Evolutionary conservation across 2,329 filamentous ascomycete genomes (phyloP), one percentile per base, ranked within the genome.

Genomic region (Fusarium sp.): DNA sequence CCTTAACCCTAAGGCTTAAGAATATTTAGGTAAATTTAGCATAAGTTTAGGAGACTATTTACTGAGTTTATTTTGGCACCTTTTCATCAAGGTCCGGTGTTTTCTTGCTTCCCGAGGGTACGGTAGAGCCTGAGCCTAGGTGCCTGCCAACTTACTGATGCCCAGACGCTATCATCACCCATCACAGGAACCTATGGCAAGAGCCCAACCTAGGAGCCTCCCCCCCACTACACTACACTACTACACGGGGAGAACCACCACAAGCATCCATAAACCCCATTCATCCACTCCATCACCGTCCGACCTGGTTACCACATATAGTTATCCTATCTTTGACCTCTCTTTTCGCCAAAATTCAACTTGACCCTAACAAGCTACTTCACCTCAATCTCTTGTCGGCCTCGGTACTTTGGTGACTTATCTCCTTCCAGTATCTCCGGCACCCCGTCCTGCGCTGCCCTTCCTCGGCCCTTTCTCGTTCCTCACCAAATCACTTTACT

Each of bases 391-490:
- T 35, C 24, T 48, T 57, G 30, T 48, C 53, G 67, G 54, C 66
- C 64, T 66, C 68, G 66, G 68, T 36, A 51, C 61, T 39, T 41
- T 41, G 31, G 55, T 61, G 63, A 60, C 54, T 39, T 55, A 35
- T 47, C 44, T 64, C n/a, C 54, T 47, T 47, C 48, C 36, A 60
- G 45, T 30, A 68, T 53, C 38, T 59, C 71, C 50, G 67, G 71
- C 39, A 42, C 28, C 36, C 62, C 71, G 56, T 71, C 56, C 68
- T 71, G 68, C 67, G 68, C 68, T 72, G 67, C 71, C 67, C 67
- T 73, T 73, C 56, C 67, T 73, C 71, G 70, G 70, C 71, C 67
- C 70, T 73, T 73, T 65, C 71, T 65, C 66, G 71, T 74, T 70
- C 48, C 59, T 72, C 58, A 41, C 33, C 51, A 72, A 41, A 45